A percentile compares a stretch with the other conserved stretches of the same genome.
These are phyloP conservation scores for Cyberlindnera meyerae DNA, from an alignment of 805 yeast species.

Conservation along the genomic window DNA sequence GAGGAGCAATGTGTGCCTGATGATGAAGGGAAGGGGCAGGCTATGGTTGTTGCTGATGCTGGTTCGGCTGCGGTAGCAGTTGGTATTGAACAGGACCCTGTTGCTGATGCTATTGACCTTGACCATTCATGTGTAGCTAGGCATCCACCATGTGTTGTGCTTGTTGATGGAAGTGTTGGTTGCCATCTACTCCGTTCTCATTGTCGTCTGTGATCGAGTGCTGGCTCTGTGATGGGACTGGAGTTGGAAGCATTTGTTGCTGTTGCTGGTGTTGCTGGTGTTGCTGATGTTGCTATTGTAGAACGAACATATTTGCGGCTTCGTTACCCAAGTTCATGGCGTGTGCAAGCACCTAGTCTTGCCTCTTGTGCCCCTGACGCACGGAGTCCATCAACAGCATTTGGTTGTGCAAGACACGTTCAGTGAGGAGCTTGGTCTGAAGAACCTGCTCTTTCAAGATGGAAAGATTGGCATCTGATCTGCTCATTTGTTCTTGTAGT, in stretches of 20 bases:
- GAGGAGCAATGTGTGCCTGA: too few relatives aligned
- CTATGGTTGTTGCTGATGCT: conserved; percentile 3
- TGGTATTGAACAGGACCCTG: neutral
- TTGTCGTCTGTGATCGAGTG: too few relatives aligned
- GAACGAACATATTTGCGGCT: neutral
- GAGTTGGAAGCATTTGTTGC: too few relatives aligned
- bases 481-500: conserved; percentile 17
- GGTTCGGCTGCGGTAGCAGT: conserved; percentile 1
- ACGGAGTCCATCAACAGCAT: conserved; percentile 15
- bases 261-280: too few relatives aligned
- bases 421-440: conserved; percentile 13
- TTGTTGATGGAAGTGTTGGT: too few relatives aligned
- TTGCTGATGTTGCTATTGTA: too few relatives aligned
- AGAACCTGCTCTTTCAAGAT: conserved; percentile 11
- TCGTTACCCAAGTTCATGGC: conserved; percentile 5
- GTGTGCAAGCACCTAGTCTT: conserved; percentile 14
- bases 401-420: conserved; percentile 21
- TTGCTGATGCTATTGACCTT: too few relatives aligned
- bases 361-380: conserved; percentile 18
- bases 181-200: too few relatives aligned
- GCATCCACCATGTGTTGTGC: too few relatives aligned
- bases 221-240: too few relatives aligned
- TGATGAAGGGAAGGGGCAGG: too few relatives aligned
- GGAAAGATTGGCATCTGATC: conserved; percentile 2
- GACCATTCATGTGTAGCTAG: too few relatives aligned